phyloP scores from a whole-genome alignment of 306 rosid species.

The Fragaria ananassa region DNA sequence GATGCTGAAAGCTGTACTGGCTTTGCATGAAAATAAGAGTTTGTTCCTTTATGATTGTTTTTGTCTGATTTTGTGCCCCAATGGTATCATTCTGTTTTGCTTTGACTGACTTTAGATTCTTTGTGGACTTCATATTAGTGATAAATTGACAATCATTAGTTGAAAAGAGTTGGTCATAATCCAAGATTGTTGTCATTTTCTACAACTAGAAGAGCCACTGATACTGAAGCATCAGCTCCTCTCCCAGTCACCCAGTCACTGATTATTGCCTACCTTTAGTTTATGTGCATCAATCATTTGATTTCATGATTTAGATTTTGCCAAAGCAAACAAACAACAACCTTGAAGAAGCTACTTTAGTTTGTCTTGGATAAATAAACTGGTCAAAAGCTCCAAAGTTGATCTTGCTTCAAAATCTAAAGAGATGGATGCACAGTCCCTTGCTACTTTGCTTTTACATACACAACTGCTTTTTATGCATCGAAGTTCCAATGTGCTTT shows the following conservation, averaged over 20 bases:
- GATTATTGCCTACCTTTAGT: background rate
- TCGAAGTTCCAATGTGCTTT: background rate
- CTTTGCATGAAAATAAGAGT: conserved; percentile 28
- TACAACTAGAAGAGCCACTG: background rate
- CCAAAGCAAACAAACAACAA: background rate
- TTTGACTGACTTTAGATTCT: background rate
- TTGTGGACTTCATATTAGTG: background rate
- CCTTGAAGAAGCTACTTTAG: background rate
- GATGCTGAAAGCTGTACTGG: conserved; percentile 9
- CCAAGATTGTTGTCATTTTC: conserved; percentile 4
- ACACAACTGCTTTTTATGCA: background rate
- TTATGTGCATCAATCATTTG: background rate
- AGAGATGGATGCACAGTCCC: background rate
- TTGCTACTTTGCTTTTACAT: background rate
- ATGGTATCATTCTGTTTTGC: conserved; percentile 11
- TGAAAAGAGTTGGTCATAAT: conserved; percentile 1
- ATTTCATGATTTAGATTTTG: background rate
- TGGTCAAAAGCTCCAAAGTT: background rate
- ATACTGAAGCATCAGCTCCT: conserved; percentile 6
- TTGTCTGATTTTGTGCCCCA: conserved; percentile 18
- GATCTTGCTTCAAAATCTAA: background rate
- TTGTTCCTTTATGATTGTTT: conserved; percentile 17
- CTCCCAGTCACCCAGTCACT: background rate
- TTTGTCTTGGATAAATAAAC: background rate
- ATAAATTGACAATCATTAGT: conserved; percentile 5